Evolutionary conservation across 2,329 filamentous ascomycete species (phyloP), one percentile per base, ranked within the genome.

Genomic region (Bipolaris zeicola): DNA sequence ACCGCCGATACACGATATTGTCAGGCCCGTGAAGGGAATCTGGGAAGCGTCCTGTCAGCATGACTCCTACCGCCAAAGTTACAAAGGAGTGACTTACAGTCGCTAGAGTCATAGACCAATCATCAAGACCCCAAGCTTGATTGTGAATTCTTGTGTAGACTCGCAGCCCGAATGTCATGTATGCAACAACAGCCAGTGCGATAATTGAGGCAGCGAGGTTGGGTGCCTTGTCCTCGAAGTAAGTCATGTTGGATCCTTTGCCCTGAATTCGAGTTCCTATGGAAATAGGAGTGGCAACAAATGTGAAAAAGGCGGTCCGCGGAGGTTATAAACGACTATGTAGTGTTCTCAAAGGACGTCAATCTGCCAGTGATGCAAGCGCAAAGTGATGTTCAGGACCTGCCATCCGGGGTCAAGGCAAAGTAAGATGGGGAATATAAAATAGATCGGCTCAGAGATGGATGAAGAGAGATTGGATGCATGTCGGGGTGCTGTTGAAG

Each of bases 131-230:
- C 53, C 53, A 56, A n/a, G 53, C 53, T 47, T 45, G 24, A 26
- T 56, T 56, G 4, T 52, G 49, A 34, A 56, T 37, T 45, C 53
- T 52, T 1, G 53, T 56, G n/a, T 56, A 52, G n/a, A 56, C 53
- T 36, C 53, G 49, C 43, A 56, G 22, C 7, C 53, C 49, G 7
- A 52, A 56, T 18, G 50, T 51, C 16, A 38, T 52, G 7, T 47
- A 56, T 2, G 53, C 53, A 20, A 52, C 47, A 13, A 48, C 49
- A 22, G 49, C 26, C 49, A 56, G 31, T 2, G 53, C 22, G 28
- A 56, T 56, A 20, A 52, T 39, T 8, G 53, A 56, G 8, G 49
- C 53, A 38, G 53, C 49, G 22, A 56, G 53, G 33, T 48, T 33
- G 3, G 53, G 53, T 36, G 53, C 49, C 20, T 56, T 52, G 37